phyloP scores from a whole-genome alignment of 352 stramenopile genomes.

The Pilasporangium apinafurcum region DNA sequence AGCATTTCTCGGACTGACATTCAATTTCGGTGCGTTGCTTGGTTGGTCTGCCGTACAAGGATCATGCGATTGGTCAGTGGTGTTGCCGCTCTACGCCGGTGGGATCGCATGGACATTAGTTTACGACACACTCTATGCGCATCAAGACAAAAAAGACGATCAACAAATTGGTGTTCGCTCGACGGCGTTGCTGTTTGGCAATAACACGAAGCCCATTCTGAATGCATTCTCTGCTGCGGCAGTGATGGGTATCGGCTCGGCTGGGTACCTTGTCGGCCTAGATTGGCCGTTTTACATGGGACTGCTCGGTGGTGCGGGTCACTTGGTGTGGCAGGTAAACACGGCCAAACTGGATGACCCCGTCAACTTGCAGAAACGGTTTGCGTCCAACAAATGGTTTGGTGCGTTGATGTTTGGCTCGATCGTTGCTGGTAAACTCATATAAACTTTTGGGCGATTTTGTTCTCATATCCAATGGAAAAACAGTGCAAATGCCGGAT shows the following conservation, averaged over 20 bases:
- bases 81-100: slow-evolving; percentile 92
- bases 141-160: slow-evolving; percentile 98
- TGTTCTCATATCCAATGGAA: slow-evolving; percentile 1
- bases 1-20: slow-evolving; percentile 95
- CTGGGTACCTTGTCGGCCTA: slow-evolving; percentile 75
- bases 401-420: slow-evolving; percentile 79
- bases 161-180: slow-evolving; percentile 93
- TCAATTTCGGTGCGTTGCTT: slow-evolving; percentile 98
- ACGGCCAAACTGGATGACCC: slow-evolving; percentile 93
- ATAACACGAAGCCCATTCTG: slow-evolving; percentile 92
- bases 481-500: not conserved
- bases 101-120: slow-evolving; percentile 97
- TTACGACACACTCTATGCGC: slow-evolving; percentile 99
- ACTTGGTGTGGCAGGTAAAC: slow-evolving; percentile 96
- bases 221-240: slow-evolving; percentile 73
- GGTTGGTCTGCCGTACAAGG: slow-evolving; percentile 89
- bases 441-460: slow-evolving; percentile 21
- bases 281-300: slow-evolving; percentile 89
- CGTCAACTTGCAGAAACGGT: slow-evolving; percentile 91
- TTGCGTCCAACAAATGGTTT: slow-evolving; percentile 93
- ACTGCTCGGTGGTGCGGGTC: slow-evolving; percentile 76
- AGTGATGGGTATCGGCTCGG: slow-evolving; percentile 56
- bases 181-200: slow-evolving; percentile 94
- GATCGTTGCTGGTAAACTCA: slow-evolving; percentile 69
- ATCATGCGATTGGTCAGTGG: slow-evolving; percentile 74